Conservation (phyloP, 2,329 filamentous ascomycete genomes). For the Claviceps monticola region DNA sequence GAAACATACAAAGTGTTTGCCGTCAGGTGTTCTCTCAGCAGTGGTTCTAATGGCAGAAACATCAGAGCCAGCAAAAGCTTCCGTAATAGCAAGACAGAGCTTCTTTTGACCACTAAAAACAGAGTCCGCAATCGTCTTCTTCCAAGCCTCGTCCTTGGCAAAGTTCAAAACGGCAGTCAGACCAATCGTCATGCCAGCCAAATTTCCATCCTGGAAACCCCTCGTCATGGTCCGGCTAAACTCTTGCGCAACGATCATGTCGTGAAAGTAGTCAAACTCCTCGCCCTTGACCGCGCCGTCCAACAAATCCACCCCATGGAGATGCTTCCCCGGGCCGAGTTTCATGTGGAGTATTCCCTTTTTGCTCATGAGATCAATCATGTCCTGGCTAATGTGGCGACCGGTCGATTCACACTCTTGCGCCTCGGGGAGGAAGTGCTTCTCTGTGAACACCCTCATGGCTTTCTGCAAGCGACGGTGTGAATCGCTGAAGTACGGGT, state of each 20-base stretch:
- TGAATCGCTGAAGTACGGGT: slow-evolving; percentile 66
- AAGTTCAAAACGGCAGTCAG: slow-evolving; percentile 71
- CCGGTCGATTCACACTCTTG: slow-evolving; percentile 63
- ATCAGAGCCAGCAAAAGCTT: slow-evolving; percentile 72
- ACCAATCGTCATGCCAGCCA: slow-evolving; percentile 76
- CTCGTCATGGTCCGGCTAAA: slow-evolving; percentile 54
- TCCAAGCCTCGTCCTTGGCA: slow-evolving; percentile 52
- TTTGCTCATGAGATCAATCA: slow-evolving; percentile 68
- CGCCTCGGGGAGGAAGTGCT: slow-evolving; percentile 59
- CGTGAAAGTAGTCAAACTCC: slow-evolving; percentile 81
- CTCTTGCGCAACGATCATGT: slow-evolving; percentile 65
- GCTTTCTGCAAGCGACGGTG: slow-evolving; percentile 56
- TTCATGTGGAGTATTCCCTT: slow-evolving; percentile 68
- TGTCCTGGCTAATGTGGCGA: slow-evolving; percentile 52
- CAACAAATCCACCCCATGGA: slow-evolving; percentile 56
- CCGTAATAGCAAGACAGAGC: slow-evolving; percentile 77
- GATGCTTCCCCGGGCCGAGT: slow-evolving; percentile 67
- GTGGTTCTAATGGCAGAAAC: slow-evolving; percentile 70
- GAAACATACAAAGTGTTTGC: slow-evolving; percentile 51
- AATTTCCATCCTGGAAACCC: slow-evolving; percentile 76
- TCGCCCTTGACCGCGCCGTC: slow-evolving; percentile 59
- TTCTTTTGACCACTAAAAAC: slow-evolving; percentile 73
- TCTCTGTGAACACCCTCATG: slow-evolving; percentile 59
- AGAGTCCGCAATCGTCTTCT: slow-evolving; percentile 54
- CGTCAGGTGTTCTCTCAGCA: slow-evolving; percentile 60